phyloP scores from a whole-genome alignment of 2,329 filamentous ascomycete species.

The Alternaria angustiovoidea region DNA sequence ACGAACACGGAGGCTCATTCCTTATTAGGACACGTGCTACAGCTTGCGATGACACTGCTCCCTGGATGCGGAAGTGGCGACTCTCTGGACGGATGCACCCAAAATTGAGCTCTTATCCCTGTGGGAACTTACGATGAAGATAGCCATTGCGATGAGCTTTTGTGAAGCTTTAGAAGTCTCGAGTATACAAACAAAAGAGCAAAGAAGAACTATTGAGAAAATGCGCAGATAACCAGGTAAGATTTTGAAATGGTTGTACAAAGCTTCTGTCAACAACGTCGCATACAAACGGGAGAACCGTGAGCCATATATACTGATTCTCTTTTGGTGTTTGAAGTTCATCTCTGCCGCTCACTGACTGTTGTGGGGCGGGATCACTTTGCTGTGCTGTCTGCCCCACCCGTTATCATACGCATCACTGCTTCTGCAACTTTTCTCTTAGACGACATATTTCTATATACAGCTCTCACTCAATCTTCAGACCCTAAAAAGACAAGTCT shows the following conservation, averaged over 20 bases:
- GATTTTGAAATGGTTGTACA: not conserved
- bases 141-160: not conserved
- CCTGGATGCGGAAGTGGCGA: not conserved
- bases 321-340: not conserved
- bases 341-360: not conserved
- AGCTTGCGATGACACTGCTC: not conserved
- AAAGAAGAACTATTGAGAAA: not conserved
- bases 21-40: not conserved
- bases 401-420: not conserved
- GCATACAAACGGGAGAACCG: not conserved
- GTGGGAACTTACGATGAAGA: not conserved
- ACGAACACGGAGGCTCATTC: not conserved
- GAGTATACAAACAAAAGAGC: not conserved
- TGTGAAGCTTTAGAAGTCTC: not conserved
- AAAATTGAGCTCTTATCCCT: not conserved
- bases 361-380: not conserved
- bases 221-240: not conserved
- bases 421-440: not conserved
- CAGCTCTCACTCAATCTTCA: not conserved
- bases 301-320: not conserved
- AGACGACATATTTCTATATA: not conserved
- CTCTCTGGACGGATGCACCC: not conserved
- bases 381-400: not conserved
- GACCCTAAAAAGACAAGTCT: not conserved
- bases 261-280: not conserved